Evolutionary conservation across 768 basidiomycete species (phyloP).

Genomic region (Xerocomellus chrysenteron): DNA sequence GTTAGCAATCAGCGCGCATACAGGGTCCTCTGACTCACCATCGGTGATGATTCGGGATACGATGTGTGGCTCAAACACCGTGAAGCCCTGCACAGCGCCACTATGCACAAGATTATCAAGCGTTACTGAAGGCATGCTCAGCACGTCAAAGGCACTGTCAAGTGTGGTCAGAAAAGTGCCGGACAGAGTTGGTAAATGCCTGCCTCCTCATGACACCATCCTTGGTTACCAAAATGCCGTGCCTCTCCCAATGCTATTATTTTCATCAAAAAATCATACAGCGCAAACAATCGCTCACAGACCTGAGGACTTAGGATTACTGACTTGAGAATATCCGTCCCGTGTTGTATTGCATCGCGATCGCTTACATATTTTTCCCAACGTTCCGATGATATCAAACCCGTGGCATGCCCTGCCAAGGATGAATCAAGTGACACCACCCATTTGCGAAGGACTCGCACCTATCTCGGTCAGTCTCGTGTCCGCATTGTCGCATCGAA

Average conservation of each 20-base stretch:
- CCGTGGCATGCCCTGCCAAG: conserved; percentile 37
- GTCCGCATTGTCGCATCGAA: conserved; percentile 90
- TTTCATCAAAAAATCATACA: neutral
- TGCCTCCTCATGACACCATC: conserved; percentile 50
- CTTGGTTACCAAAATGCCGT: conserved; percentile 40
- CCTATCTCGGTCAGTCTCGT: conserved; percentile 77
- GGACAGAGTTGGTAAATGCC: neutral
- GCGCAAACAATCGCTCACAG: neutral
- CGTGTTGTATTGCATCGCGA: conserved; percentile 35
- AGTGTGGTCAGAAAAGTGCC: neutral
- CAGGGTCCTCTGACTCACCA: conserved; percentile 40
- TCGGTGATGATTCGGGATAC: conserved; percentile 68
- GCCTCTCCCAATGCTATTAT: conserved; percentile 40
- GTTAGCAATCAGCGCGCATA: conserved; percentile 2
- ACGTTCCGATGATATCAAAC: conserved; percentile 43
- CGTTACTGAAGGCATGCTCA: conserved; percentile 58
- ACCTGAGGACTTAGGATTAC: conserved; percentile 44
- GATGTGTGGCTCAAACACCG: conserved; percentile 47
- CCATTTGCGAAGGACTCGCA: conserved; percentile 18
- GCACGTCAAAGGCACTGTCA: conserved; percentile 70
- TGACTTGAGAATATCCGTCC: conserved; percentile 35
- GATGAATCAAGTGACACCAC: neutral
- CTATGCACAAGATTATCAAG: conserved; percentile 45
- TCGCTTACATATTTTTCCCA: conserved; percentile 40
- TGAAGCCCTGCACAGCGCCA: conserved; percentile 40